Base-by-base conservation (phyloP, 2,329 filamentous ascomycete species). In the Sporothrix pallida region DNA sequence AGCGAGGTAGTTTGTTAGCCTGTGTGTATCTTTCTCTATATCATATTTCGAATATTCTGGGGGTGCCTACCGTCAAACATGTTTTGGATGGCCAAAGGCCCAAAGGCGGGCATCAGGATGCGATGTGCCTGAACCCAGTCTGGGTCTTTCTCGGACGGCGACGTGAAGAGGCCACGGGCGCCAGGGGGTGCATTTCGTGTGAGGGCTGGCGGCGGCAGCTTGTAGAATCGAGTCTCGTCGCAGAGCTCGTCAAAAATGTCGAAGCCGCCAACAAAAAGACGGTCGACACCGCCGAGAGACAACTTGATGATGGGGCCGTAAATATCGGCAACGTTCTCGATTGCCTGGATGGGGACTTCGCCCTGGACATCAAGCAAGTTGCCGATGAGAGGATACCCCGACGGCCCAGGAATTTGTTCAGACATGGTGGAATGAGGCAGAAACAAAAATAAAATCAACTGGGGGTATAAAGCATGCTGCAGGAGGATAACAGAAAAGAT, bases 91-190 rank as follows among this genome's bases (percentile, higher is more conserved):
- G 87, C 85, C 26, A 93, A 80, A 0, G 91, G 91, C 0, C 91
- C 91, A 79, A 93, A 93, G 2, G 90, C 90, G 0, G 91, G 91
- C 78, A 91, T 86, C 72, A 93, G 82, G 17, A 90, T 82, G 26
- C 89, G 83, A 78, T 93, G 88, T 42, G 92, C 91, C 76, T 91
- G 86, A 37, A 86, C 88, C 91, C 91, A 93, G 77, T 90, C 89
- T 72, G 85, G 83, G 76, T 89, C 87, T 2, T 85, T 84, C 31
- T 76, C 77, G 4, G 73, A 73, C 44, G 69, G 50, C 26, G 75
- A 50, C 1, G 71, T 60, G 42, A 78, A 77, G 13, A 78, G 76
- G 0, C 77, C 77, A 12, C 72, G 73, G 15, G 73, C 26, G 0
- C 65, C 73, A 2, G 73, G 62, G 0, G 54, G 72, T 3, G 69